phyloP scores from a whole-genome alignment of 768 basidiomycete species.

The Leccinum disarticulatum region DNA sequence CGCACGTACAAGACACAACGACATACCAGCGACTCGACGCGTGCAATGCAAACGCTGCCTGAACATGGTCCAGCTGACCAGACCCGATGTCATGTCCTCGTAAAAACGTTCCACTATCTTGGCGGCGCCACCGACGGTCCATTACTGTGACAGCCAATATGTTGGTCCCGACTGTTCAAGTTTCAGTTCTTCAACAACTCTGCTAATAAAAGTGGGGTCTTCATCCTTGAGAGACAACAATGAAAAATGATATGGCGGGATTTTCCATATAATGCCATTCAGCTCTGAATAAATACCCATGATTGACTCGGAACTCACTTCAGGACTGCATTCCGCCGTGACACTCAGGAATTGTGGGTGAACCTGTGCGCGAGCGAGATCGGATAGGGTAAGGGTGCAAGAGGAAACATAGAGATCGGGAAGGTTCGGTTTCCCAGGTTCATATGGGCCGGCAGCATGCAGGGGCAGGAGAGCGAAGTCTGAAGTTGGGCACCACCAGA shows the following conservation, averaged over 20 bases:
- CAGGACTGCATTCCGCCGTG: neutral
- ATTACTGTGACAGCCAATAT: no score
- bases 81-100: neutral
- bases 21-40: neutral
- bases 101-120: neutral
- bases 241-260: neutral
- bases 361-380: neutral
- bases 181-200: neutral
- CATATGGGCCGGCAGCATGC: neutral
- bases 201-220: neutral
- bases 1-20: no score
- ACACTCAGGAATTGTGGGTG: neutral
- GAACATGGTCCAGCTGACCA: neutral
- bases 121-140: no score
- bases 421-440: neutral
- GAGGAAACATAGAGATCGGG: neutral
- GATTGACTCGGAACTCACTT: neutral
- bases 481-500: neutral
- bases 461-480: neutral
- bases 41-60: neutral
- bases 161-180: neutral
- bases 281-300: neutral
- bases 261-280: constrained; percentile 5
- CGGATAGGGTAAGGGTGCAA: neutral
- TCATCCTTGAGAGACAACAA: neutral